Evolutionary conservation across 257 asterid genomes (phyloP), one percentile per base, ranked within the genome.

Genomic region (Ilex asprella): DNA sequence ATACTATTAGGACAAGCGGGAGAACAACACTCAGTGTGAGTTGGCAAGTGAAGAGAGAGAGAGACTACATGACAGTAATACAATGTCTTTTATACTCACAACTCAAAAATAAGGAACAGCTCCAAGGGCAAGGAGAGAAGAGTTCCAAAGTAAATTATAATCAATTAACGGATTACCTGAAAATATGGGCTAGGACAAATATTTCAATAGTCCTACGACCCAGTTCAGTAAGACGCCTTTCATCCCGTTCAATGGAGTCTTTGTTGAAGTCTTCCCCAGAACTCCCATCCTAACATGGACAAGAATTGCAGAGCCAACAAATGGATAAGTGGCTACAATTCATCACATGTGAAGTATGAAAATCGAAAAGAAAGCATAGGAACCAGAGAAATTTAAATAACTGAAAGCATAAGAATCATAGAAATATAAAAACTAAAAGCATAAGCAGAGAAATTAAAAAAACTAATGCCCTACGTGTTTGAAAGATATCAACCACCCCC

Each of bases 131-230:
- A 10, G 30, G 15, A n/a, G 41, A 35, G 5, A 7, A 30, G 39
- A 39, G 15, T 32, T 54, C 52, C 58, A 44, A 0, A 16, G 39
- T 7, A 4, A 55, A 47, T 16, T 2, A 53, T 53, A 53, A 53
- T 21, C 27, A 63, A 10, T 44, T 31, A 56, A 55, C 29, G 6
- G 57, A 46, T 43, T 79, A 89, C 99, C 96, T 93, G 80, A 87
- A 93, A 61, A 93, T 82, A 67, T 93, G 95, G 63, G 84, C 87
- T 29, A 93, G 79, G 65, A 87, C 83, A 70, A 86, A 87, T 73
- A 85, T 85, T 78, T 93, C 99, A 64, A 93, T 85, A 64, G 99
- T 93, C 63, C 96, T 85, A 43, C 97, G 90, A 62, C 99, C 99
- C 73, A 93, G 79, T 74, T 87, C 96, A 73, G 97, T 87, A 51